Base-by-base conservation (phyloP, 1,284 basidiomycete genomes). In the Vanrija humicola region DNA sequence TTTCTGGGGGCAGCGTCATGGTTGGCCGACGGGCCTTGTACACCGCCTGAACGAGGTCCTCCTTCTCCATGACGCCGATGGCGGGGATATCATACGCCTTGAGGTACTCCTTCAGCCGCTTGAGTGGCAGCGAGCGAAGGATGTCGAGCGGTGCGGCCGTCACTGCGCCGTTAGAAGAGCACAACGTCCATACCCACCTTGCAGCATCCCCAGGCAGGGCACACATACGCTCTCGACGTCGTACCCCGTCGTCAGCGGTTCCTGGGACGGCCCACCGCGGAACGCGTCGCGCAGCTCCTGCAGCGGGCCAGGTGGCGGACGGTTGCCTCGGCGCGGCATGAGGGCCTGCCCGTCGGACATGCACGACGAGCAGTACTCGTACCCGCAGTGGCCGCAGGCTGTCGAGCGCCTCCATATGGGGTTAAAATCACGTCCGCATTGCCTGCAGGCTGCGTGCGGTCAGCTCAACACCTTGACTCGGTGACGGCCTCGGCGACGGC, bases 361-460 rank as follows among this genome's bases (percentile, higher is more conserved):
- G 46, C 73, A 74, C 12, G 59, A 54, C 5, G 65, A 66, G 65
- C 75, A 77, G 60, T 74, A 76, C 55, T 70, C 64, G 56, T 73
- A 75, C 12, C 75, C 75, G 63, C 75, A 77, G 52, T 75, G 73
- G 12, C 68, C 68, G 55, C 75, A 77, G 4, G 59, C 54, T 39
- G 70, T 65, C n/a, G 69, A 56, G 48, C 72, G 62, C 19, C 74
- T 64, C 51, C 68, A 72, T 21, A 77, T 54, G 1, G 67, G 64
- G 58, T 74, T 75, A 57, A 77, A 77, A 5, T 68, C 64, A 54
- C 72, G 73, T 8, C 49, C 64, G 55, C 75, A 77, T 61, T 73
- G 63, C 47, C 73, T 64, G 46, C 75, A 77, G 8, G 61, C 75
- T 75, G 46, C 14, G 14, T 21, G 48, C 19, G 25, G 26, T 26